Conservation (phyloP, 192 early-diverging fungal genomes). For the Entomortierella parvispora region DNA sequence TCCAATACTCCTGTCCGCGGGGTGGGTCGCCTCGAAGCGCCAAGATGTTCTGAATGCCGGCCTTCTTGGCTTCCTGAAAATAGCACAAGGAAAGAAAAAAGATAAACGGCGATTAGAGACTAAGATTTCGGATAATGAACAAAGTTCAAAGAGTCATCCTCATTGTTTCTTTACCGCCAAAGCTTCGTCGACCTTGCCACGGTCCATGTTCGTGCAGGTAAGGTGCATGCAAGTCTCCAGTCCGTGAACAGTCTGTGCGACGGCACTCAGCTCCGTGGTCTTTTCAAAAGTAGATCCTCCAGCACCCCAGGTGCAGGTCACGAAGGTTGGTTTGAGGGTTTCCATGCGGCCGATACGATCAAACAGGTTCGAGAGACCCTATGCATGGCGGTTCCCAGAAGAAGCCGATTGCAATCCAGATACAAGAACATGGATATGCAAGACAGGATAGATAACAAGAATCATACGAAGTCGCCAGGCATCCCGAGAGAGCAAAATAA, state of each 20-base stretch:
- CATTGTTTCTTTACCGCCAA: constrained; percentile 49
- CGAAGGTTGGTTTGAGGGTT: constrained; percentile 75
- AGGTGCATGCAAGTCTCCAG: constrained; percentile 87
- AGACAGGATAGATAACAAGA: neutral
- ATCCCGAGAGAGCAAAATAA: neutral
- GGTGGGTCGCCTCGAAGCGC: constrained; percentile 89
- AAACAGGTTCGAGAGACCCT: constrained; percentile 84
- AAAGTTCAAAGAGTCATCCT: constrained; percentile 66
- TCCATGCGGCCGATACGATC: constrained; percentile 88
- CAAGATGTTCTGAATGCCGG: constrained; percentile 86
- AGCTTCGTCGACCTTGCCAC: constrained; percentile 79
- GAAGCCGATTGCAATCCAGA: constrained; percentile 20
- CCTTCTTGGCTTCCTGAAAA: constrained; percentile 57
- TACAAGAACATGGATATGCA: constrained; percentile 16
- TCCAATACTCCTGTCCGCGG: constrained; percentile 82
- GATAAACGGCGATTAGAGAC: neutral
- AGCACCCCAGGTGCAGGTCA: constrained; percentile 89
- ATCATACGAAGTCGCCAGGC: neutral
- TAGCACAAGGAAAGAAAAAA: too few relatives aligned
- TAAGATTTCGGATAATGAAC: neutral
- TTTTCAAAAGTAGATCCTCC: constrained; percentile 81
- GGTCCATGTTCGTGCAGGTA: constrained; percentile 92
- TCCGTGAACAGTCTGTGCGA: constrained; percentile 79
- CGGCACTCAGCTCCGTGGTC: constrained; percentile 75
- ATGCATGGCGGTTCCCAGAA: constrained; percentile 2